Percentiles rank a stretch among this genome's conserved stretches.
Evolutionary conservation across 2,329 filamentous ascomycete species (phyloP).

Genomic region (Penicillium janthinellum): DNA sequence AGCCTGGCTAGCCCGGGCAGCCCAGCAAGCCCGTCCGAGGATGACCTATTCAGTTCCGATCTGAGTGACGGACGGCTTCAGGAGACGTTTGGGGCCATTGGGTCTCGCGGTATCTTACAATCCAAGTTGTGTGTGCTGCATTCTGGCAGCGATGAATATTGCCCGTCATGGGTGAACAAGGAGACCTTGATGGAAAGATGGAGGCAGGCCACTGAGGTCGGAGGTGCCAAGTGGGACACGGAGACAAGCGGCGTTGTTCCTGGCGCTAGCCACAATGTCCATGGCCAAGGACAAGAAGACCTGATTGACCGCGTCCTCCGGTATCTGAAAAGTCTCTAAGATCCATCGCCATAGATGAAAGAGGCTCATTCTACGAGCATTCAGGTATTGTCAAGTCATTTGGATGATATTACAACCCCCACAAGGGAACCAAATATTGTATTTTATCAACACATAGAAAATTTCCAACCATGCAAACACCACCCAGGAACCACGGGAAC

Average conservation of each 20-base stretch:
- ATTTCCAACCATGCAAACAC: constrained; percentile 23
- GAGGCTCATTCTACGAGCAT: neutral
- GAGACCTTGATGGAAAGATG: constrained; percentile 46
- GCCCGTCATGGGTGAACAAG: constrained; percentile 49
- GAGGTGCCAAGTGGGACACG: constrained; percentile 49
- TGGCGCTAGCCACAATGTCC: constrained; percentile 53
- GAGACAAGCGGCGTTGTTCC: constrained; percentile 52
- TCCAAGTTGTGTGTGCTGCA: constrained; percentile 48
- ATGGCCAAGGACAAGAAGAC: constrained; percentile 51
- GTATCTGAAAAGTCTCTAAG: constrained; percentile 36
- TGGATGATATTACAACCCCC: neutral
- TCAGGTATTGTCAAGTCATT: neutral
- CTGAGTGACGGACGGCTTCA: constrained; percentile 61
- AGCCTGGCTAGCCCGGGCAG: constrained; percentile 57
- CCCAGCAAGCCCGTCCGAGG: constrained; percentile 64
- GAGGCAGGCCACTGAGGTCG: constrained; percentile 44
- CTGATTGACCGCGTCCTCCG: constrained; percentile 38
- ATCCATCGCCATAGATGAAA: neutral
- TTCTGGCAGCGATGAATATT: constrained; percentile 51
- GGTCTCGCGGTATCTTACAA: constrained; percentile 39
- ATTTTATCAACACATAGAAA: constrained; percentile 18
- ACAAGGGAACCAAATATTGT: constrained; percentile 4
- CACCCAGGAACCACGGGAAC: constrained; percentile 21
- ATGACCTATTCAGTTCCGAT: constrained; percentile 88
- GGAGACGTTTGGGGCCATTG: constrained; percentile 64